Evolutionary conservation across 345 rosid species (phyloP).

Genomic region (Pelargonium nanum): DNA sequence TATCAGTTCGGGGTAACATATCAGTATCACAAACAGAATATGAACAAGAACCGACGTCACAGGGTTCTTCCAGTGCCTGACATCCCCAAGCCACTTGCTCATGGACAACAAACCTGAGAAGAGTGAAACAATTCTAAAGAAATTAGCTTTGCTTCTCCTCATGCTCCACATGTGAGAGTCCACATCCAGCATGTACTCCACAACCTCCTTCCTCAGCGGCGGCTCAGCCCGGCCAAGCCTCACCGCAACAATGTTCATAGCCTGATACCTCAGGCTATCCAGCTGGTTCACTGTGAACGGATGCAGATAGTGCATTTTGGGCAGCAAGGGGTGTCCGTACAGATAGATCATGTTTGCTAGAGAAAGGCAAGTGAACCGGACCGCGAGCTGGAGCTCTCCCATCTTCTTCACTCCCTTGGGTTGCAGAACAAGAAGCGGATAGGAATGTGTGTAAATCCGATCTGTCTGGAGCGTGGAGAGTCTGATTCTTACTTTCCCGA

Average conservation of each 20-base stretch:
- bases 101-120: slow-evolving; percentile 53
- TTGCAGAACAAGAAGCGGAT: slow-evolving; percentile 67
- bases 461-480: slow-evolving; percentile 66
- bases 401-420: slow-evolving; percentile 70
- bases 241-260: slow-evolving; percentile 65
- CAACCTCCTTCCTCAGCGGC: slow-evolving; percentile 71
- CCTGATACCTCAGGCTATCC: slow-evolving; percentile 66
- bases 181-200: slow-evolving; percentile 88
- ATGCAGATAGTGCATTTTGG: slow-evolving; percentile 79
- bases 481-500: slow-evolving; percentile 72
- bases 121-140: slow-evolving; percentile 68
- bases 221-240: slow-evolving; percentile 75
- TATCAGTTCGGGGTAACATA: slow-evolving; percentile 72
- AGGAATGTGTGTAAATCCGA: slow-evolving; percentile 63
- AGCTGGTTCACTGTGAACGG: slow-evolving; percentile 80
- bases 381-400: slow-evolving; percentile 74
- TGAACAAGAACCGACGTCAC: slow-evolving; percentile 60
- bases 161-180: slow-evolving; percentile 95
- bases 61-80: slow-evolving; percentile 71
- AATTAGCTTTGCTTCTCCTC: slow-evolving; percentile 87
- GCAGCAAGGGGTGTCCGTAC: slow-evolving; percentile 65
- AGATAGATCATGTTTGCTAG: slow-evolving; percentile 61
- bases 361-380: slow-evolving; percentile 68
- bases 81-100: slow-evolving; percentile 67
- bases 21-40: slow-evolving; percentile 52